Conservation (phyloP, 169 alveolate genomes). For the Blepharisma undulans region DNA sequence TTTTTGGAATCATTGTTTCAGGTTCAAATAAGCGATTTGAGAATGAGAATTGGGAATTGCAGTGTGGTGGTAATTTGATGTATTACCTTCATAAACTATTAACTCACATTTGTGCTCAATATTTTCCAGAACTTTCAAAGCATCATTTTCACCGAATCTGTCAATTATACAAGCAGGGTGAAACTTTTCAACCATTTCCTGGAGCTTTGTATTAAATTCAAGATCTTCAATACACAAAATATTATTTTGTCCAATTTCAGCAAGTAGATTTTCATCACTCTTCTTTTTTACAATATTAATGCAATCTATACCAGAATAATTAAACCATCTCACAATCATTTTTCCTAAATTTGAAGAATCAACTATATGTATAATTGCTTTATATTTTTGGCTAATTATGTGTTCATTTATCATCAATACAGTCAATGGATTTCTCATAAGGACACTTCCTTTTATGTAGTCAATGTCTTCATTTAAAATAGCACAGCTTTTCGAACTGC, state of each 20-base stretch:
- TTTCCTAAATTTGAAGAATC: conserved; percentile 5
- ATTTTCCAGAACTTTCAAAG: neutral
- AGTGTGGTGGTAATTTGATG: neutral
- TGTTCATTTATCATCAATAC: conserved; percentile 8
- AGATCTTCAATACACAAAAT: neutral
- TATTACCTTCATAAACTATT: neutral
- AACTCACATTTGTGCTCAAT: conserved; percentile 1
- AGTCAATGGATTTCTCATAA: conserved; percentile 16
- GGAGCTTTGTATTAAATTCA: neutral
- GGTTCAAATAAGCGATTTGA: neutral
- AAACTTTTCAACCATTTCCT: neutral
- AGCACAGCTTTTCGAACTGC: neutral
- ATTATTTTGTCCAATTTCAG: neutral
- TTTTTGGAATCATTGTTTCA: conserved; percentile 10
- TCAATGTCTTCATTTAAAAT: neutral
- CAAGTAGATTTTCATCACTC: neutral
- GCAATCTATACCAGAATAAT: neutral
- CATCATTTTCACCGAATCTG: neutral
- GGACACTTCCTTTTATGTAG: neutral
- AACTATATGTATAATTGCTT: neutral
- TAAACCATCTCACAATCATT: neutral
- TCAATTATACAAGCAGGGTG: conserved; percentile 8
- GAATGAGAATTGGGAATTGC: neutral
- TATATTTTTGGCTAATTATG: neutral
- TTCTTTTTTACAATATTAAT: conserved; percentile 22